Evolutionary conservation across 2,329 filamentous ascomycete genomes (phyloP), one percentile per base, ranked within the genome.

Genomic region (Trichothecium roseum): DNA sequence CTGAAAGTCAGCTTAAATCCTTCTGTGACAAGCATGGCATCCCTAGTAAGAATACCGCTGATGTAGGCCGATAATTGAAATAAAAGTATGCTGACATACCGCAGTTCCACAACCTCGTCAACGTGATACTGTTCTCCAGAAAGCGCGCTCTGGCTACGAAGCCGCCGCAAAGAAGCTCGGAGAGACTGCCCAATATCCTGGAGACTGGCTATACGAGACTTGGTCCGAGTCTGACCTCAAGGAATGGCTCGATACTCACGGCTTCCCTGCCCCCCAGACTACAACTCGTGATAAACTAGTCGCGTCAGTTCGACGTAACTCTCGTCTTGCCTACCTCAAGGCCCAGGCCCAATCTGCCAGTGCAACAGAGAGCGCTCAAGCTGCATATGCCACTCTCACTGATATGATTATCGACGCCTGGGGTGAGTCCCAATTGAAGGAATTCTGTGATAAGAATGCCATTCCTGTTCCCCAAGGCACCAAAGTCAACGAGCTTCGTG

Each of bases 181-280:
- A 41, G 81, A 95, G 61, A 81, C 85, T 12, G 64, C 75, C 35
- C 64, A 77, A n/a, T 96, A 96, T 53, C 91, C 91, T 24, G 91
- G 91, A 28, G 78, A 95, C 63, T 96, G 91, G 91, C 66, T 96
- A 30, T 98, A 95, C 55, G 72, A 79, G 41, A 70, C 81, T 7
- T 98, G 91, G 91, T 81, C 84, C 35, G 84, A 94, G 45, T 95
- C 88, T 45, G 89, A 95, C 34, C 65, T 94, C 43, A 96, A 96
- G 69, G 74, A 84, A 45, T 98, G 84, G 82, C 80, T 95, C 32
- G 91, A 96, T 51, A 80, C 81, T 46, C 78, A 86, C 46, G 91
- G 91, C 35, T 78, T 89, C 59, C 81, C 85, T 10, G 84, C 75
- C 37, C 89, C 91, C 41, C 89, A 96, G 57, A 83, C 86, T 20